These are phyloP conservation scores for Mycena leptocephala DNA, from an alignment of 768 basidiomycete species.

Conservation along the genomic window DNA sequence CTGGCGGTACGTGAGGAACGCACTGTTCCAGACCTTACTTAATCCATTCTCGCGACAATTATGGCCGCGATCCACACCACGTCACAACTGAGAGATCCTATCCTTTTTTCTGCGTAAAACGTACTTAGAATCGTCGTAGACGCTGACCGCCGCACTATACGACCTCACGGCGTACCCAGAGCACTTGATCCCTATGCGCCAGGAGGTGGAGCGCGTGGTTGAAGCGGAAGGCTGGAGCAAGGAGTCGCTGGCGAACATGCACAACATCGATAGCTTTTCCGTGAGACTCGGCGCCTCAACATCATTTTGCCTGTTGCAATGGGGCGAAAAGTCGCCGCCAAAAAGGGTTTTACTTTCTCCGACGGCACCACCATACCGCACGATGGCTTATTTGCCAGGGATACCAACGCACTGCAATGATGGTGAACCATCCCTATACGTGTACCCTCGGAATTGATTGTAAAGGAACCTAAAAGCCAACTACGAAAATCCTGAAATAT, in stretches of 20 bases:
- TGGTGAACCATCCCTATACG: not conserved
- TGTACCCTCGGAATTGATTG: not conserved
- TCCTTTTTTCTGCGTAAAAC: not conserved
- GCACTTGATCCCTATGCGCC: not conserved
- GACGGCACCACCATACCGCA: slow-evolving; percentile 54
- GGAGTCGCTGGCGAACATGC: not conserved
- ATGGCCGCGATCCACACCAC: not conserved
- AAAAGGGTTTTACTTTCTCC: slow-evolving; percentile 52
- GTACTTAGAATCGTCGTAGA: not conserved
- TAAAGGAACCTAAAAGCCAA: not conserved
- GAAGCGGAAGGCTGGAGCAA: not conserved
- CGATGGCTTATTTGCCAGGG: slow-evolving; percentile 39
- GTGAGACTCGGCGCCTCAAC: not conserved
- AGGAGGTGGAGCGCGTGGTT: slow-evolving; percentile 10
- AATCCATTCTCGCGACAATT: not conserved
- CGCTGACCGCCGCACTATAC: slow-evolving; percentile 21
- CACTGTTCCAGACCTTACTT: not conserved
- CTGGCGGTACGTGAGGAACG: not conserved
- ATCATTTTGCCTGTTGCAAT: slow-evolving; percentile 40
- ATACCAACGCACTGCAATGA: not conserved
- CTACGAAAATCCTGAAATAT: not conserved
- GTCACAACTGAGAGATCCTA: not conserved
- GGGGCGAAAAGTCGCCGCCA: slow-evolving; percentile 43
- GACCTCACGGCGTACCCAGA: not conserved
- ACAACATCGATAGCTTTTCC: slow-evolving; percentile 8